phyloP scores from a whole-genome alignment of 2,329 filamentous ascomycete species.

The Sodiomyces alkalinus region DNA sequence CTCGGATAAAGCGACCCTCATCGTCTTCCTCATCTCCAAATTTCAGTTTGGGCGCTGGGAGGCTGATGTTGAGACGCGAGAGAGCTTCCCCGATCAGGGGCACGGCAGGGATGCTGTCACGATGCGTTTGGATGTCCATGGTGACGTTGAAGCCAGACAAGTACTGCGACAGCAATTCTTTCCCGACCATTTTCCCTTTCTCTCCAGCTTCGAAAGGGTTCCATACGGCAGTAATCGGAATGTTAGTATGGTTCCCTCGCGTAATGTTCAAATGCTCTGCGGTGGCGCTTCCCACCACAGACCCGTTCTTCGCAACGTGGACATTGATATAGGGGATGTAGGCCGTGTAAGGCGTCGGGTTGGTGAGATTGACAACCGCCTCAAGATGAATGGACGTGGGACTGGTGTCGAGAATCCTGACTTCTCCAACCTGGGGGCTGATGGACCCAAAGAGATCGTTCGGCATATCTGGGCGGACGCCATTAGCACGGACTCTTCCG shows the following conservation, averaged over 20 bases:
- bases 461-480: slow-evolving; percentile 45
- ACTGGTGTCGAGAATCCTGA: slow-evolving; percentile 61
- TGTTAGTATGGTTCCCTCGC: slow-evolving; percentile 56
- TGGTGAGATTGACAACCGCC: slow-evolving; percentile 68
- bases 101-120: slow-evolving; percentile 55
- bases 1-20: slow-evolving; percentile 59
- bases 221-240: slow-evolving; percentile 58
- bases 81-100: slow-evolving; percentile 60
- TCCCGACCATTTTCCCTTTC: slow-evolving; percentile 45
- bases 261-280: slow-evolving; percentile 46
- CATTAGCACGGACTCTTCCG: too few relatives aligned
- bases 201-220: slow-evolving; percentile 52
- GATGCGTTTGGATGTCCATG: slow-evolving; percentile 57
- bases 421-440: slow-evolving; percentile 50
- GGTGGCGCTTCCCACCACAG: slow-evolving; percentile 60
- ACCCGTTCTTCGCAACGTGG: slow-evolving; percentile 58
- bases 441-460: slow-evolving; percentile 32
- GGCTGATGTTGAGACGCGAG: slow-evolving; percentile 52
- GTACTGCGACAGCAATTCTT: slow-evolving; percentile 68
- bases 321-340: slow-evolving; percentile 68
- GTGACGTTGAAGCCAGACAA: slow-evolving; percentile 79
- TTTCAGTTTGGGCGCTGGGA: slow-evolving; percentile 54
- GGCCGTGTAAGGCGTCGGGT: slow-evolving; percentile 78
- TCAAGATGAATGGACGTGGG: slow-evolving; percentile 54
- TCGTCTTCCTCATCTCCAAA: slow-evolving; percentile 35